Evolutionary conservation across 2,329 filamentous ascomycete species (phyloP), one percentile per base, ranked within the genome.

Genomic region (Scleromitrula shiraiana): DNA sequence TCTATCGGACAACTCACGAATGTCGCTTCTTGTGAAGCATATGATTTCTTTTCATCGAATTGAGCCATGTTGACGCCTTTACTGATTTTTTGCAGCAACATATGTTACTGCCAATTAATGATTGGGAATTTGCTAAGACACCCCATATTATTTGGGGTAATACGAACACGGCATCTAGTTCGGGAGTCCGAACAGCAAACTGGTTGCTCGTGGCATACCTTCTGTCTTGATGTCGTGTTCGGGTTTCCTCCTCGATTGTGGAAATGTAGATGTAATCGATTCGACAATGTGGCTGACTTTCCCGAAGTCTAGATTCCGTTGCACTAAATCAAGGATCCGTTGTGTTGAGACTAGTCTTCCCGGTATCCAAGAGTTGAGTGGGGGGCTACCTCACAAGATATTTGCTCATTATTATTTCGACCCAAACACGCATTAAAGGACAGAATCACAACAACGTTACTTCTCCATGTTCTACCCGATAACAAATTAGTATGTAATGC

Each of bases 21-120:
- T 8, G 51, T 48, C 15, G 56, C 55, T 38, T 58, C 59, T 39
- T 59, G 59, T 6, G 40, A 38, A 29, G 50, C 55, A 42, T 62
- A 61, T 2, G 52, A 52, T 24, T 56, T 61, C 20, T 41, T 41
- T 15, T 54, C 27, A 10, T 61, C 52, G 29, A 60, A 60, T 22
- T 30, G 41, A 44, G 54, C 38, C 56, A 58, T 58, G 5, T 23
- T 24, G n/a, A 14, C 17, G 35, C 14, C 20, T 46, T n/a, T 33
- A 27, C 20, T 40, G 39, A 22, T 19, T 20, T 17, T 12, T n/a
- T 4, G 30, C 14, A n/a, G 5, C 12, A 33, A 17, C 17, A 15
- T 33, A 15, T n/a, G 17, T 7, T 33, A 6, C 12, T 14, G 14
- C 17, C n/a, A n/a, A 7, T n/a, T 17, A 14, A 33, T n/a, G 8